phyloP scores from a whole-genome alignment of 1,139 yeast genomes.

The Suhomyces chickasaworum region DNA sequence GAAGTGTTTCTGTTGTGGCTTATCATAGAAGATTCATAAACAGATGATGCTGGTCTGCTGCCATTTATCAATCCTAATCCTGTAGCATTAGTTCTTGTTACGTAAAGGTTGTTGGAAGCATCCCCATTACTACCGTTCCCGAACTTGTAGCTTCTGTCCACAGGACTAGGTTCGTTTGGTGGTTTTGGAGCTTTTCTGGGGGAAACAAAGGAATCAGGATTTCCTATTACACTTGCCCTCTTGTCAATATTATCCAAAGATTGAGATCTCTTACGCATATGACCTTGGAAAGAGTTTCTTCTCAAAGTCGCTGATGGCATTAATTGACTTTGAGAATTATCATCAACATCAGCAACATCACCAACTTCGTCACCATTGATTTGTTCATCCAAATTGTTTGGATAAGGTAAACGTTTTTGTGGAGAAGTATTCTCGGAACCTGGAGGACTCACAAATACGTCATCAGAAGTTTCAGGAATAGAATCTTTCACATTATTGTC shows the following conservation, averaged over 20 bases:
- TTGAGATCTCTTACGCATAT: slow-evolving; percentile 51
- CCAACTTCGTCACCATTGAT: slow-evolving; percentile 3
- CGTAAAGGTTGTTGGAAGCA: slow-evolving; percentile 21
- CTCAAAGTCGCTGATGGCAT: slow-evolving; percentile 22
- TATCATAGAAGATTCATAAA: slow-evolving; percentile 40
- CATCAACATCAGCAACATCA: neutral
- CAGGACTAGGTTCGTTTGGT: slow-evolving; percentile 46
- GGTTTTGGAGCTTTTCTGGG: slow-evolving; percentile 69
- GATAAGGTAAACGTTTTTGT: slow-evolving; percentile 2
- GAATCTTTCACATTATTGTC: slow-evolving; percentile 11
- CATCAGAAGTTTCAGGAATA: slow-evolving; percentile 10
- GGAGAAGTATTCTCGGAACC: slow-evolving; percentile 7
- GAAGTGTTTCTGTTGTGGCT: slow-evolving; percentile 34
- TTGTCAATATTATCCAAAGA: slow-evolving; percentile 49
- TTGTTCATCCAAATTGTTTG: slow-evolving; percentile 13
- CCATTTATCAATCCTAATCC: slow-evolving; percentile 15
- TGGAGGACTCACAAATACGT: slow-evolving; percentile 14
- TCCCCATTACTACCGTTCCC: slow-evolving; percentile 25
- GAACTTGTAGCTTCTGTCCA: slow-evolving; percentile 27
- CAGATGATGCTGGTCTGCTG: slow-evolving; percentile 47
- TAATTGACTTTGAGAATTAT: slow-evolving; percentile 14
- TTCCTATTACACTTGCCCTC: slow-evolving; percentile 17
- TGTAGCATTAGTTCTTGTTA: slow-evolving; percentile 31
- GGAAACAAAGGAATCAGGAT: slow-evolving; percentile 42
- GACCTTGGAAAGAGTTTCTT: slow-evolving; percentile 24